These are phyloP conservation scores for Capronia epimyces DNA, from an alignment of 2,329 filamentous ascomycete genomes.

Conservation along the genomic window DNA sequence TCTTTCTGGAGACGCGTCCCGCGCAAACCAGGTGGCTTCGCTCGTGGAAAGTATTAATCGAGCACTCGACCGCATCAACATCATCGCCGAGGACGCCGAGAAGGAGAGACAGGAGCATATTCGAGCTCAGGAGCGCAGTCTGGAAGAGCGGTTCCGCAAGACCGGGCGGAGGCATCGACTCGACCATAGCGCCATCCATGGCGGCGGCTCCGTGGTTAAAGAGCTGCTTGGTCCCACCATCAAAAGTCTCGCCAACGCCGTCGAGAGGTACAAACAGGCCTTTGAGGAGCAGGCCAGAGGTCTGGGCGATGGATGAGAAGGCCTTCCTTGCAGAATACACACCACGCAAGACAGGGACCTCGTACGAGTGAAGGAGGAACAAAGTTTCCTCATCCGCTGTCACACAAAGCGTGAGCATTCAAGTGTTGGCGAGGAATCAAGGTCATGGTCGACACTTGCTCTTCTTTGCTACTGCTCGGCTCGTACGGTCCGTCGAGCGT, in stretches of 20 bases:
- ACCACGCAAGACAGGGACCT: too few relatives aligned
- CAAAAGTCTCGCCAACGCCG: conserved; percentile 63
- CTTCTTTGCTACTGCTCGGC: too few relatives aligned
- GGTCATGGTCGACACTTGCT: too few relatives aligned
- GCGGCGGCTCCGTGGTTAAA: conserved; percentile 69
- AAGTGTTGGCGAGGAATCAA: too few relatives aligned
- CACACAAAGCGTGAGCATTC: too few relatives aligned
- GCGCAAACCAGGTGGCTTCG: conserved; percentile 72
- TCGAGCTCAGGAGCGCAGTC: conserved; percentile 61
- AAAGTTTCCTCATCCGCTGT: too few relatives aligned
- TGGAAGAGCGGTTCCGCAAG: conserved; percentile 62
- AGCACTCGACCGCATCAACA: conserved; percentile 71
- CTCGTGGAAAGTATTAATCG: conserved; percentile 75
- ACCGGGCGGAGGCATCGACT: conserved; percentile 70
- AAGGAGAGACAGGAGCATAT: conserved; percentile 63
- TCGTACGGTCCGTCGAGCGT: too few relatives aligned
- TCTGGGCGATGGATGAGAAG: conserved; percentile 6
- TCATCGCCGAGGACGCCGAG: conserved; percentile 76
- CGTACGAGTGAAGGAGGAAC: too few relatives aligned
- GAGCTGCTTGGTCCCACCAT: conserved; percentile 71
- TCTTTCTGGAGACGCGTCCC: conserved; percentile 76
- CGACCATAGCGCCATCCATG: conserved; percentile 62
- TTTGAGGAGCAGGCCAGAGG: conserved; percentile 54
- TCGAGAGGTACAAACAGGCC: conserved; percentile 65
- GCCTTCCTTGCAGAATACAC: too few relatives aligned